Base-by-base conservation (phyloP, 768 basidiomycete genomes). In the Rhizopogon salebrosus region DNA sequence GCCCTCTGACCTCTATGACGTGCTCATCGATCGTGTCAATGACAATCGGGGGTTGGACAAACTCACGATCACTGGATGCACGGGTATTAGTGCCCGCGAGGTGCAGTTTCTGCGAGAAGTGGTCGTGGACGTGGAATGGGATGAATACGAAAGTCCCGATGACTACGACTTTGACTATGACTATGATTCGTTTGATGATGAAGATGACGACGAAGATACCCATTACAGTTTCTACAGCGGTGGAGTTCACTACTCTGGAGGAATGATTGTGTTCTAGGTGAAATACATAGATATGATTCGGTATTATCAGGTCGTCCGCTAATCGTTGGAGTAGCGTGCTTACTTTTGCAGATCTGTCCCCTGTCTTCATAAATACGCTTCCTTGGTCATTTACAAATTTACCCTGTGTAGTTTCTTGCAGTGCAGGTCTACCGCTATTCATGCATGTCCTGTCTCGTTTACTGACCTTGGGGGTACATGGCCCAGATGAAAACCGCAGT, bases 11-110 rank as follows among this genome's bases (percentile, higher is more conserved):
- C 20, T 51, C n/a, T 4, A 8, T n/a, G 43, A 51, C 20, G 50
- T 34, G 29, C 50, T 51, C 50, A 29, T 51, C 22, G 50, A 45
- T 48, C 50, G 50, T 18, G 43, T 8, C 14, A 51, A 51, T 40
- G 20, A 43, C 27, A 45, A 27, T 51, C 41, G 14, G 20, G 38
- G 34, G n/a, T 14, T 51, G 18, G 41, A 51, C 16, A 26, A 11
- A 18, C 50, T 51, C 8, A 1, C 29, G 7, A n/a, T 51, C n/a
- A n/a, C 40, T 23, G 6, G 9, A 18, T 51, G 50, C 14, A 6
- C 1, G 20, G 22, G 42, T 23, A 29, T 51, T 16, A 22, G 9
- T 31, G 24, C 23, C 22, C 22, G n/a, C 1, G 42, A 51, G 10
- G 43, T 46, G 20, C 6, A n/a, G 29, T 49, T 31, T 14, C 22